A percentile compares a stretch with the other conserved stretches of the same genome.
Conservation (phyloP, 2,329 filamentous ascomycete species). For the Talaromyces rugulosus region DNA sequence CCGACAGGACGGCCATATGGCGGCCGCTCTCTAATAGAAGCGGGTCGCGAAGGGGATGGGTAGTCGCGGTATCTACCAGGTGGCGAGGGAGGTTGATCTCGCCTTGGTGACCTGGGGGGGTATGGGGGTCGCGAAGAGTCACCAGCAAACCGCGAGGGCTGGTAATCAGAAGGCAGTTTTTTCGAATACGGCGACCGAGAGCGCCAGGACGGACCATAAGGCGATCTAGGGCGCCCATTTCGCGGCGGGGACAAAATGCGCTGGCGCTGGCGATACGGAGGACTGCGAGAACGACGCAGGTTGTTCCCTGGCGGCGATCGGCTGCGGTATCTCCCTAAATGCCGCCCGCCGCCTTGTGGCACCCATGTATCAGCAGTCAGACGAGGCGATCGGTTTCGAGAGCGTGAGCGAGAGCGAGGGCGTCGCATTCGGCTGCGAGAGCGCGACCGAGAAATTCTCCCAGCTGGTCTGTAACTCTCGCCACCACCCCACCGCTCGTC, state of each 20-base stretch:
- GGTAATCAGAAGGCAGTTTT: slow-evolving; percentile 26
- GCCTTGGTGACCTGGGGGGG: slow-evolving; percentile 27
- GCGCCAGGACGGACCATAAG: slow-evolving; percentile 31
- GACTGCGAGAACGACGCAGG: slow-evolving; percentile 41
- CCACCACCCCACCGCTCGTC: slow-evolving; percentile 37
- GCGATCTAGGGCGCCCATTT: slow-evolving; percentile 36
- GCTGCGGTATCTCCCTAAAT: slow-evolving; percentile 35
- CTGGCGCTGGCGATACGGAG: slow-evolving; percentile 30
- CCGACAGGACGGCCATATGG: slow-evolving; percentile 32
- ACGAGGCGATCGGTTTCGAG: slow-evolving; percentile 32
- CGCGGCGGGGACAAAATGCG: slow-evolving; percentile 36
- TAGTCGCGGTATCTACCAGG: slow-evolving; percentile 1
- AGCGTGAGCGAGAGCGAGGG: slow-evolving; percentile 28
- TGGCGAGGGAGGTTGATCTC: slow-evolving; percentile 27
- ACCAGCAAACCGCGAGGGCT: slow-evolving; percentile 30
- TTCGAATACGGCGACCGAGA: slow-evolving; percentile 36
- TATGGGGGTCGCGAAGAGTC: slow-evolving; percentile 34
- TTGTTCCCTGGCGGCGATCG: slow-evolving; percentile 32
- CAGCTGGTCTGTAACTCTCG: slow-evolving; percentile 40
- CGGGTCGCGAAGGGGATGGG: slow-evolving; percentile 1
- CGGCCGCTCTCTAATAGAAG: slow-evolving; percentile 24
- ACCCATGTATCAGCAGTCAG: slow-evolving; percentile 40
- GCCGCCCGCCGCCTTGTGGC: slow-evolving; percentile 28
- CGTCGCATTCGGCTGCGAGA: slow-evolving; percentile 33
- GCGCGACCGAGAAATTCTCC: slow-evolving; percentile 27